These are phyloP conservation scores for Austroboletus niveus DNA, from an alignment of 1,284 basidiomycete species.

Conservation along the genomic window DNA sequence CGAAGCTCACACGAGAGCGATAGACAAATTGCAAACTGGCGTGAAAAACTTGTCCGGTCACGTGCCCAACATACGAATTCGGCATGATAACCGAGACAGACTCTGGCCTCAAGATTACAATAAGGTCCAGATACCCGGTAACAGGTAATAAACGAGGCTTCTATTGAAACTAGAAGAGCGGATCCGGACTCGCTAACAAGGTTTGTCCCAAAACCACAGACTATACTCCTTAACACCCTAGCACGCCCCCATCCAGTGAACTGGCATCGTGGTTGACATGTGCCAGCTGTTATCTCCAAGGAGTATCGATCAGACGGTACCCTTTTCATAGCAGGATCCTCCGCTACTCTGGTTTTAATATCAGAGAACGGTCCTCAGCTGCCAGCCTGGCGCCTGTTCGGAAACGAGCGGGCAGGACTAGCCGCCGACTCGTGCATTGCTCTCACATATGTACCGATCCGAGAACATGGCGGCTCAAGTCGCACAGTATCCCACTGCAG, in stretches of 20 bases:
- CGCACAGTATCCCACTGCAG: not conserved
- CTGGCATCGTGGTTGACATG: slow-evolving; percentile 17
- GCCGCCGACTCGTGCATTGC: not conserved
- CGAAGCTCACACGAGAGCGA: slow-evolving; percentile 11
- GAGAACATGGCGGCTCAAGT: not conserved
- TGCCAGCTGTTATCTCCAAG: slow-evolving; percentile 15
- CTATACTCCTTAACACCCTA: not conserved
- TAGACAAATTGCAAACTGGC: not conserved
- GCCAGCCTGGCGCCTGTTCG: not conserved
- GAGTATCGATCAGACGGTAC: slow-evolving; percentile 1
- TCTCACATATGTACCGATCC: not conserved
- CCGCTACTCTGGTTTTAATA: slow-evolving; percentile 1
- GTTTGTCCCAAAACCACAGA: not conserved
- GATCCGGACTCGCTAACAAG: slow-evolving; percentile 6
- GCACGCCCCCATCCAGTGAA: slow-evolving; percentile 4
- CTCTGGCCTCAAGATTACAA: not conserved
- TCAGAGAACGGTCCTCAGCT: not conserved
- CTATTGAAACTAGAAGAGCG: not conserved
- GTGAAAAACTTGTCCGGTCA: slow-evolving; percentile 17
- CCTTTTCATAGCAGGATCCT: not conserved
- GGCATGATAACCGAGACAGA: not conserved
- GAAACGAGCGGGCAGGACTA: not conserved
- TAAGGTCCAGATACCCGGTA: slow-evolving; percentile 3
- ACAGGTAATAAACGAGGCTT: not conserved
- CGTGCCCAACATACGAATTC: slow-evolving; percentile 7